Evolutionary conservation across 148 eudicot species (phyloP).

Genomic region (Spergularia marina): DNA sequence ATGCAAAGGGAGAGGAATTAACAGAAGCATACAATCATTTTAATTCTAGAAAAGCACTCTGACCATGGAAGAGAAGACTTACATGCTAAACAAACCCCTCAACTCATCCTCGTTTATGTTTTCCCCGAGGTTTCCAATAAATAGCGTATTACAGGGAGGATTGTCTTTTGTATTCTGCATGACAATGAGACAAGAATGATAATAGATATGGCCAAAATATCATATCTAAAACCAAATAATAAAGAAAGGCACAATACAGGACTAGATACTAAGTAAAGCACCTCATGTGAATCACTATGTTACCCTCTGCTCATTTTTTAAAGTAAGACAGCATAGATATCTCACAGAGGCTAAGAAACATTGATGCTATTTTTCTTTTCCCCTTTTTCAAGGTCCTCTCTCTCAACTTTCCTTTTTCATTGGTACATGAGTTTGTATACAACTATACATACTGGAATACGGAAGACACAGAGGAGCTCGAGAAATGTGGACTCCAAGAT

Average conservation of each 20-base stretch:
- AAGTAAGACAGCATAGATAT: too few relatives aligned
- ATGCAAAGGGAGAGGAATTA: not conserved
- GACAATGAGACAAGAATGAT: slow-evolving; percentile 17
- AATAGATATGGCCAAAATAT: not conserved
- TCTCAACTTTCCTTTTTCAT: too few relatives aligned
- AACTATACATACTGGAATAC: too few relatives aligned
- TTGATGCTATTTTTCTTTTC: too few relatives aligned
- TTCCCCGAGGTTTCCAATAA: slow-evolving; percentile 95
- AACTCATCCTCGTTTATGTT: slow-evolving; percentile 88
- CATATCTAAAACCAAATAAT: not conserved
- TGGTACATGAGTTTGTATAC: too few relatives aligned
- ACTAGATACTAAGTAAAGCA: slow-evolving; percentile 7
- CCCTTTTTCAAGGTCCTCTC: too few relatives aligned
- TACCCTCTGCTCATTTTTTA: too few relatives aligned
- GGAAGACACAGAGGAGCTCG: too few relatives aligned
- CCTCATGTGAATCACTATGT: not conserved
- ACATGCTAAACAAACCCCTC: slow-evolving; percentile 78
- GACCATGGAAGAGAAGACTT: slow-evolving; percentile 31
- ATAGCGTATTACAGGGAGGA: slow-evolving; percentile 96
- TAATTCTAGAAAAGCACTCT: not conserved
- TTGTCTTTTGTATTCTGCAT: slow-evolving; percentile 92
- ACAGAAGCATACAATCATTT: slow-evolving; percentile 4
- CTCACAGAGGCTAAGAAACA: too few relatives aligned
- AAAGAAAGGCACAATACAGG: not conserved
- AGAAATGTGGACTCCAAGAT: too few relatives aligned